Conservation (phyloP, 805 yeast species). For the Wickerhamomyces xylosicus region DNA sequence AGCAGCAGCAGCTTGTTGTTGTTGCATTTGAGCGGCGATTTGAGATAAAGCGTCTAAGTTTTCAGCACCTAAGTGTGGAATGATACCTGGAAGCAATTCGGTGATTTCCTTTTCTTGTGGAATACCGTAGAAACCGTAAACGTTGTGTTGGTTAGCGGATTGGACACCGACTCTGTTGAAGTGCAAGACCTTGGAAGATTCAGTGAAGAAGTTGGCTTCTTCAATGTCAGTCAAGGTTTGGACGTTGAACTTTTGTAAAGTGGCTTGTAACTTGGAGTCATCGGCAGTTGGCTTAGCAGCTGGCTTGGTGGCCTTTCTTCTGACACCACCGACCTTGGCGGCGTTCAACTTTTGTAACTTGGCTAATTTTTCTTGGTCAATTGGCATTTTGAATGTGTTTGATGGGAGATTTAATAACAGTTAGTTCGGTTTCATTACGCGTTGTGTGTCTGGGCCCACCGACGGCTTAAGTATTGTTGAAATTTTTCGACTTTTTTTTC, state of each 20-base stretch:
- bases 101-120: constrained; percentile 88
- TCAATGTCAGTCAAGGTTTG: constrained; percentile 83
- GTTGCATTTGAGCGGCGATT: constrained; percentile 83
- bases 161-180: constrained; percentile 95
- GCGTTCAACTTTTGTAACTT: constrained; percentile 79
- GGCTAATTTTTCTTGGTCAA: constrained; percentile 91
- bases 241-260: constrained; percentile 77
- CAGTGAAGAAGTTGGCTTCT: constrained; percentile 96
- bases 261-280: constrained; percentile 83
- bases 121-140: constrained; percentile 90
- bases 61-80: constrained; percentile 95
- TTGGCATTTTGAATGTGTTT: constrained; percentile 45
- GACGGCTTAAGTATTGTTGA: constrained; percentile 4
- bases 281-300: constrained; percentile 62
- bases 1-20: constrained; percentile 35
- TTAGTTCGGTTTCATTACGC: background rate
- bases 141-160: constrained; percentile 82
- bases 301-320: constrained; percentile 85
- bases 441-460: too few species aligned
- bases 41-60: constrained; percentile 81
- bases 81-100: constrained; percentile 87
- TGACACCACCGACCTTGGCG: constrained; percentile 78
- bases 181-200: constrained; percentile 92
- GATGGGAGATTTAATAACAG: background rate
- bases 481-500: constrained; percentile 4